Evolutionary conservation across 768 basidiomycete species (phyloP).

Genomic region (Panus rudis): DNA sequence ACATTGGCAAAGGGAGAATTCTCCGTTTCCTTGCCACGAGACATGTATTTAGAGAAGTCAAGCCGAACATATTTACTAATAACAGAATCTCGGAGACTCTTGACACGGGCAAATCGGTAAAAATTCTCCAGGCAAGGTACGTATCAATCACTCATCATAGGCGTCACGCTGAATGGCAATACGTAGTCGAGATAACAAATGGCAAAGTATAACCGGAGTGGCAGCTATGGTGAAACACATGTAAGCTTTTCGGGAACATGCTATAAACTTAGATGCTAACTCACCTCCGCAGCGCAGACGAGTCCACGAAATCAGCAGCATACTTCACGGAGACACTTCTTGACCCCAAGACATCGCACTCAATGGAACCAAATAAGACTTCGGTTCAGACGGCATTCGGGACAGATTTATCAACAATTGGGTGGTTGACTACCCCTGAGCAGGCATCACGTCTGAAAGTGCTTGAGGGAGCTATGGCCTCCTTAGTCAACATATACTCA

Average conservation of each 20-base stretch:
- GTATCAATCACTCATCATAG: not conserved
- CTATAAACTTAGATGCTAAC: not conserved
- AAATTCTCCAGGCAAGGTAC: slow-evolving; percentile 2
- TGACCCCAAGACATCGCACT: slow-evolving; percentile 16
- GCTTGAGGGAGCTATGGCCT: slow-evolving; percentile 5
- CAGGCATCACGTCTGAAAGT: slow-evolving; percentile 5
- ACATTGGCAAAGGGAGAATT: slow-evolving; percentile 16
- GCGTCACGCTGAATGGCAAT: not conserved
- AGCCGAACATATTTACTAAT: slow-evolving; percentile 24
- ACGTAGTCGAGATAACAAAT: slow-evolving; percentile 6
- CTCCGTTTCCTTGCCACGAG: slow-evolving; percentile 23
- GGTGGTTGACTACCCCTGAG: slow-evolving; percentile 8
- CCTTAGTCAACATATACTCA: too few relatives aligned
- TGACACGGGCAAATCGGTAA: slow-evolving; percentile 14
- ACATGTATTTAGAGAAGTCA: slow-evolving; percentile 26
- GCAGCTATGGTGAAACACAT: slow-evolving; percentile 7
- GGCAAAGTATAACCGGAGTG: slow-evolving; percentile 6
- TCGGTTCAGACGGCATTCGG: slow-evolving; percentile 14
- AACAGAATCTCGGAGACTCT: slow-evolving; percentile 18
- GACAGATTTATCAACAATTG: slow-evolving; percentile 6
- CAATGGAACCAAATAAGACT: slow-evolving; percentile 9
- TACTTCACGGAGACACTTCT: slow-evolving; percentile 15
- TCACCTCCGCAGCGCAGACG: slow-evolving; percentile 12
- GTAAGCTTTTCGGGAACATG: not conserved
- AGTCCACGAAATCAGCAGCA: slow-evolving; percentile 10